Percentiles rank a stretch among this genome's conserved stretches.
Evolutionary conservation across 2,329 filamentous ascomycete species (phyloP).

Genomic region (Coniella lustricola): DNA sequence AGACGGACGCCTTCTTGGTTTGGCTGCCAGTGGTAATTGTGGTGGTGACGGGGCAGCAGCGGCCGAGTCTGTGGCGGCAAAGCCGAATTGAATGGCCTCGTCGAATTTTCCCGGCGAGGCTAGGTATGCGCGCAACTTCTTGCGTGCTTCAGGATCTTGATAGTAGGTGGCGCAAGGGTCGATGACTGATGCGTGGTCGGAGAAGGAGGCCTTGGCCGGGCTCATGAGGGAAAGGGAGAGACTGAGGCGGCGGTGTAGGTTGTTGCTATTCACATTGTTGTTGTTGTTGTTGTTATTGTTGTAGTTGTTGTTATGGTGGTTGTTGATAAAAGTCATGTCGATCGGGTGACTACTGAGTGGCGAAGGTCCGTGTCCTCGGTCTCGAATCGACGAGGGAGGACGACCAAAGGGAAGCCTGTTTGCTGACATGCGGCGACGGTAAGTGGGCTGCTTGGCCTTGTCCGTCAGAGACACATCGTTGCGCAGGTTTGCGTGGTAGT

Average conservation of each 20-base stretch:
- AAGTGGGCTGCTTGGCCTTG: constrained; percentile 49
- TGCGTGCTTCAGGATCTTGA: constrained; percentile 78
- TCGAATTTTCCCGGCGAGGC: constrained; percentile 92
- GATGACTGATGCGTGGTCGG: constrained; percentile 44
- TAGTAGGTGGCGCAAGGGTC: constrained; percentile 76
- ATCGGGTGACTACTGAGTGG: constrained; percentile 21
- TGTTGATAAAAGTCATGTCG: constrained; percentile 7
- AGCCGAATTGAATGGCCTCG: constrained; percentile 89
- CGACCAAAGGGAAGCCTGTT: constrained; percentile 57
- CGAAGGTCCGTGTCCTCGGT: constrained; percentile 33
- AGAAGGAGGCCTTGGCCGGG: constrained; percentile 35
- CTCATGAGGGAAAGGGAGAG: constrained; percentile 47
- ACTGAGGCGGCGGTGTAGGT: constrained; percentile 39
- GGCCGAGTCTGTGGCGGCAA: constrained; percentile 55
- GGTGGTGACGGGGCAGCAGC: constrained; percentile 11
- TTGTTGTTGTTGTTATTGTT: constrained; percentile 26
- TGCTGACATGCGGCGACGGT: constrained; percentile 66
- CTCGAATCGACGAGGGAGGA: constrained; percentile 39
- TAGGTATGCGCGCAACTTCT: constrained; percentile 79
- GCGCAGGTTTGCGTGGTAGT: constrained; percentile 60
- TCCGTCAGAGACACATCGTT: constrained; percentile 38
- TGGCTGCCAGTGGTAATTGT: constrained; percentile 23
- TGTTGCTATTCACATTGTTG: constrained; percentile 15
- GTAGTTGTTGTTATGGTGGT: not conserved
- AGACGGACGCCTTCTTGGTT: constrained; percentile 20